Evolutionary conservation across 2,329 filamentous ascomycete species (phyloP), one percentile per base, ranked within the genome.

Genomic region (Xylaria arbuscula): DNA sequence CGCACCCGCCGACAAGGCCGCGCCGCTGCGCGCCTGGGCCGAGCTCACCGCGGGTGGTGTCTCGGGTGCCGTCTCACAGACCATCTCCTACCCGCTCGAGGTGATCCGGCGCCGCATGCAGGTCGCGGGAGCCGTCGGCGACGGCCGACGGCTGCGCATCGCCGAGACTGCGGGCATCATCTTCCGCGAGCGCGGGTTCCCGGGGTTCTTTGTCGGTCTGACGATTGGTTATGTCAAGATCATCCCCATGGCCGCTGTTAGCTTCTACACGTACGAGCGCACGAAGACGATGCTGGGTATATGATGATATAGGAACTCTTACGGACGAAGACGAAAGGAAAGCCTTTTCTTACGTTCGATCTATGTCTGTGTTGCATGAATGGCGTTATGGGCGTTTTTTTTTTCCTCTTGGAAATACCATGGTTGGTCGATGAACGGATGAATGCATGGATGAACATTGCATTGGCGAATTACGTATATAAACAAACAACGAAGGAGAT

Each of bases 221-320:
- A 93, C 92, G 1, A 98, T 99, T 80, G 96, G 96, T 8, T 99
- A 98, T 80, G 88, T 94, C 76, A 99, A 99, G 83, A 89, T 98
- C 60, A 86, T 98, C 70, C 96, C 96, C 3, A 92, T 99, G 93
- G 89, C 83, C 34, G 96, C 96, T 13, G 84, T 88, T 62, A 86
- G 84, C 73, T 91, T 91, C 76, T 91, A 88, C 76, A 88, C 88
- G 17, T 91, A 91, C 74, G 89, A 91, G 79, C 84, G 89, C 68
- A 81, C 86, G 73, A 91, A 91, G 83, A 85, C 82, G 53, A 81
- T 84, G 72, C 81, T 94, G 72, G 89, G 89, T 50, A 93, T 94
- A 76, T 93, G 83, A 76, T 77, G 24, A 28, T 28, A 5, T 28
- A 28, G 28, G 28, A 28, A 28, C 28, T 28, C 28, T 28, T 5